phyloP scores from a whole-genome alignment of 2,329 filamentous ascomycete genomes.

The Didymella keratinophila region DNA sequence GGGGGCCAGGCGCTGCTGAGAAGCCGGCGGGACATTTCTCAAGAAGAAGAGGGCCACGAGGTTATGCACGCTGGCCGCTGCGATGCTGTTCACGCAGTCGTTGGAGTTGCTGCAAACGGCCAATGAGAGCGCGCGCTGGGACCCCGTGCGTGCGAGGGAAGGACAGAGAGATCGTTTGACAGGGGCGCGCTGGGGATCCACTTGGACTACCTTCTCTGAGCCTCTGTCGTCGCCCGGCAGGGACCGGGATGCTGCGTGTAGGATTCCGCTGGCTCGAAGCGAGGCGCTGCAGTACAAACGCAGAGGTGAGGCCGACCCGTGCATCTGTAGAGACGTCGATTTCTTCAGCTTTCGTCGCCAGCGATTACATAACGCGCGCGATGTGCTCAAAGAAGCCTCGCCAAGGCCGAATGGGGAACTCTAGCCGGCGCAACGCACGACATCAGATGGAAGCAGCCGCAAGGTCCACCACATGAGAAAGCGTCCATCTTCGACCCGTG shows the following conservation, averaged over 20 bases:
- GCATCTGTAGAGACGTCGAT: background rate
- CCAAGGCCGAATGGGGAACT: slow-evolving; percentile 5
- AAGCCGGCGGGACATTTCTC: slow-evolving; percentile 33
- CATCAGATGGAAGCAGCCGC: slow-evolving; percentile 11
- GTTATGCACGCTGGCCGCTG: slow-evolving; percentile 42
- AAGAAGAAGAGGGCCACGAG: slow-evolving; percentile 43
- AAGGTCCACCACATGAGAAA: slow-evolving; percentile 8
- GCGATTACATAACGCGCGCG: slow-evolving; percentile 11
- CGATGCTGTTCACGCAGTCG: slow-evolving; percentile 38
- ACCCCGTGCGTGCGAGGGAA: slow-evolving; percentile 13
- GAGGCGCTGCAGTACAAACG: slow-evolving; percentile 9
- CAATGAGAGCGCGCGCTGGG: slow-evolving; percentile 29
- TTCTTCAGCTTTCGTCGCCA: slow-evolving; percentile 1
- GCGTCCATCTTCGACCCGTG: background rate
- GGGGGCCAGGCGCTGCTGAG: slow-evolving; percentile 34
- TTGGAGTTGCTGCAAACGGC: slow-evolving; percentile 28
- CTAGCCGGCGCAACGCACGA: slow-evolving; percentile 9
- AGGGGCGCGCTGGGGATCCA: slow-evolving; percentile 2
- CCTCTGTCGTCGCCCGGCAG: slow-evolving; percentile 3
- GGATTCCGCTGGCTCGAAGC: slow-evolving; percentile 16
- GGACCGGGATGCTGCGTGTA: slow-evolving; percentile 9
- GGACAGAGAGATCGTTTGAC: slow-evolving; percentile 3
- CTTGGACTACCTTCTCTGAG: background rate
- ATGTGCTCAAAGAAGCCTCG: background rate
- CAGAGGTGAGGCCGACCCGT: slow-evolving; percentile 2